These are phyloP conservation scores for Suillus variegatus DNA, from an alignment of 768 basidiomycete genomes.

Conservation along the genomic window DNA sequence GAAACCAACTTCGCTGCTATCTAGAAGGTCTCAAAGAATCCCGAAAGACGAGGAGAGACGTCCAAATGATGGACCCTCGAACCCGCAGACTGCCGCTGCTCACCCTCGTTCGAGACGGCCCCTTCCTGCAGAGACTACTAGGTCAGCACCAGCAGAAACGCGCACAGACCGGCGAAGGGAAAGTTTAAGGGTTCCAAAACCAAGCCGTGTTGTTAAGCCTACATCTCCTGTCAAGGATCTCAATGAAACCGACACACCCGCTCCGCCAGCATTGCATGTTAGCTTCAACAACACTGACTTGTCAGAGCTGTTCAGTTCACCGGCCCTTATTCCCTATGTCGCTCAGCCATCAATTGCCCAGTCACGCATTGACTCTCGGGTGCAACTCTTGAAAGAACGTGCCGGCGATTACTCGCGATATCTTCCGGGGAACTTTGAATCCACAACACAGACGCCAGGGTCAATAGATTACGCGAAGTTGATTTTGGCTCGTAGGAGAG, in stretches of 20 bases:
- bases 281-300: constrained; percentile 7
- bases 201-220: neutral
- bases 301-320: constrained; percentile 5
- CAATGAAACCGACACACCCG: neutral
- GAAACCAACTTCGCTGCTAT: neutral
- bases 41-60: neutral
- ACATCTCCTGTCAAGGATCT: neutral
- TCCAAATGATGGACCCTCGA: neutral
- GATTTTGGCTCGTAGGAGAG: constrained; percentile 43
- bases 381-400: constrained; percentile 36
- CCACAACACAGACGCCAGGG: constrained; percentile 37
- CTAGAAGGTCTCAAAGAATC: neutral
- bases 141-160: neutral
- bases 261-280: neutral
- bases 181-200: neutral
- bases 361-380: constrained; percentile 15
- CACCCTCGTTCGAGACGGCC: neutral
- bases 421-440: constrained; percentile 29
- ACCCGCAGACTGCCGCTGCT: neutral
- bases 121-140: neutral
- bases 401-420: constrained; percentile 57
- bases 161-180: neutral
- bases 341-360: neutral
- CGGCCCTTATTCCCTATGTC: constrained; percentile 9
- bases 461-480: constrained; percentile 45